Conservation (phyloP, 2,329 filamentous ascomycete species). For the Calycina herbarum region DNA sequence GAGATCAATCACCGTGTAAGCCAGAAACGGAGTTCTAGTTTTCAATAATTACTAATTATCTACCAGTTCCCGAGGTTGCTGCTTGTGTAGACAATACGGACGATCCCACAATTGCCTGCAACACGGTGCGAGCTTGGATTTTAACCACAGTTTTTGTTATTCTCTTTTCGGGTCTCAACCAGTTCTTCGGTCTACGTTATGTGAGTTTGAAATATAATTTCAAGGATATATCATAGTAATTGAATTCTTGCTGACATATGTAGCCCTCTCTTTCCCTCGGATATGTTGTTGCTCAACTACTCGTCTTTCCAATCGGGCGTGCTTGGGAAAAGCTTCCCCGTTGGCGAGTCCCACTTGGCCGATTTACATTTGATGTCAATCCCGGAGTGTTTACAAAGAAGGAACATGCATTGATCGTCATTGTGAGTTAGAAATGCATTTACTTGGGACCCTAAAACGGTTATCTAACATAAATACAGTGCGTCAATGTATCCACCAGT, state of each 20-base stretch:
- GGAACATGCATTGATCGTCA: conserved; percentile 65
- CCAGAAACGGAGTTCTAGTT: neutral
- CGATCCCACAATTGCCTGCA: conserved; percentile 36
- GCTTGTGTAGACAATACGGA: conserved; percentile 40
- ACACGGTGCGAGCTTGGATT: conserved; percentile 57
- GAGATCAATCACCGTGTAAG: conserved; percentile 42
- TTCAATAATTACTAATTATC: conserved; percentile 4
- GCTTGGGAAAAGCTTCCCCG: conserved; percentile 49
- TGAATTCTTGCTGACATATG: neutral
- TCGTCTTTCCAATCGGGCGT: conserved; percentile 55
- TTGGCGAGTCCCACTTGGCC: conserved; percentile 28
- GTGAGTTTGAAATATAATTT: neutral
- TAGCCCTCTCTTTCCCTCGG: conserved; percentile 22
- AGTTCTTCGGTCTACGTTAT: conserved; percentile 24
- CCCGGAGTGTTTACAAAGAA: conserved; percentile 69
- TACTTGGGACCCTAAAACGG: conserved; percentile 47
- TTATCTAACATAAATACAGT: conserved; percentile 9
- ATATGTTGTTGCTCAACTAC: conserved; percentile 43
- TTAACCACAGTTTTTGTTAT: conserved; percentile 44
- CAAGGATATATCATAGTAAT: neutral
- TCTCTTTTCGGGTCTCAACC: conserved; percentile 22
- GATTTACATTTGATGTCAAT: conserved; percentile 57
- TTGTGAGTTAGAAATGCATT: conserved; percentile 62
- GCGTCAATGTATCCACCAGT: conserved; percentile 62
- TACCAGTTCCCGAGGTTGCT: conserved; percentile 40